A percentile compares a stretch with the other conserved stretches of the same genome.
Conservation (phyloP, 306 rosid genomes). For the Sechiopsis laciniata region DNA sequence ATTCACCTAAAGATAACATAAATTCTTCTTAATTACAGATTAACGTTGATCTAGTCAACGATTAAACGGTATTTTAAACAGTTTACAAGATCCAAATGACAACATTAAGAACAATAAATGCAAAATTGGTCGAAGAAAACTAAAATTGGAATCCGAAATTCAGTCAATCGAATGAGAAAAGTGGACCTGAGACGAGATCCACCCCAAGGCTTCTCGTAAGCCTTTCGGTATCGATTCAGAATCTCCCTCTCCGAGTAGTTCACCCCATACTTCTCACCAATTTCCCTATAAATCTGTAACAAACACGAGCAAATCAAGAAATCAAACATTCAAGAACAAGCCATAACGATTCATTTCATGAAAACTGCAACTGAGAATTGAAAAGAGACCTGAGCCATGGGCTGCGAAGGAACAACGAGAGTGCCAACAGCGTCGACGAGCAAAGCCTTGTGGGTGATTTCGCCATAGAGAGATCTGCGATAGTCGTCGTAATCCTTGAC, state of each 20-base stretch:
- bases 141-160: neutral
- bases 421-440: constrained; percentile 96
- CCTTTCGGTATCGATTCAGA: constrained; percentile 75
- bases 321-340: neutral
- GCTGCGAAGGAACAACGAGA: constrained; percentile 89
- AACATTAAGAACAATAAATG: neutral
- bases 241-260: constrained; percentile 79
- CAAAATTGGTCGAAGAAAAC: neutral
- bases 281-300: constrained; percentile 59
- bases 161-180: constrained; percentile 11
- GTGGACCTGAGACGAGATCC: constrained; percentile 83
- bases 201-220: constrained; percentile 92
- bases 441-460: constrained; percentile 81
- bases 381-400: constrained; percentile 75
- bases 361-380: too few relatives aligned
- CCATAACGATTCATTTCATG: neutral
- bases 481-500: constrained; percentile 79
- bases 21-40: neutral
- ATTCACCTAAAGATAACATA: neutral
- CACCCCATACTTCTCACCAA: constrained; percentile 93
- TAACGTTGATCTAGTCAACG: neutral
- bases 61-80: neutral
- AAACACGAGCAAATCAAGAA: neutral
- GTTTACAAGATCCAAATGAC: constrained; percentile 4
- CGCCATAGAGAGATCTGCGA: constrained; percentile 74